Evolutionary conservation across 805 yeast species (phyloP), one percentile per base, ranked within the genome.

Genomic region (Saccharomycopsis selenospora): DNA sequence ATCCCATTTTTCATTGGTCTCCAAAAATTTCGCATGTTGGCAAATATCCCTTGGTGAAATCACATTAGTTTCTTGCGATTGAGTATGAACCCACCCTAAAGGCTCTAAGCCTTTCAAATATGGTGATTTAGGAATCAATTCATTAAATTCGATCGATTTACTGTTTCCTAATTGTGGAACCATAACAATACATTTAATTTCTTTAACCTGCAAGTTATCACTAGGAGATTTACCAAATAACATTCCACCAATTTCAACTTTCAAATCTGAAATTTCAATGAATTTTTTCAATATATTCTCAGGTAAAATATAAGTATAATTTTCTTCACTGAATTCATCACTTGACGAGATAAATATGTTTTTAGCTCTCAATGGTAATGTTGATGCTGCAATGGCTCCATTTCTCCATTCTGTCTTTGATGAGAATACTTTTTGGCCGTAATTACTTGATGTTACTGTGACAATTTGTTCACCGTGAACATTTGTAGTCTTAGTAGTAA

Each of bases 401-500:
- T 74, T 73, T 57, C 98, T 74, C 99, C 99, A 93, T 59, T 89
- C 95, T 29, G 89, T 80, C 61, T 79, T 82, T 1, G 96, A 86
- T 42, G 82, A 72, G 61, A 93, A 93, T 13, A 82, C 67, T 66
- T 80, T 82, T 58, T 87, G 93, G 62, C 89, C 99, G 61, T 85
- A 90, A 54, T 79, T 79, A 14, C 90, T 80, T 0, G 98, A 89
- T 0, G 98, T 89, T 26, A 91, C 96, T 0, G 96, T 91, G 38
- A 85, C 83, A 58, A 93, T 91, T 58, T 90, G 95, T 61, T 93
- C 99, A 28, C 99, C 99, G 59, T 90, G 97, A 2, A 86, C 95
- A 60, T 88, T 93, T 23, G 81, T 80, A 0, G 95, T 85, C 49
- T 81, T 83, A 0, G 95, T 80, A 57, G 87, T 89, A 56, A 82